Base-by-base conservation (phyloP, 306 rosid genomes). In the Lathyrus sativus region DNA sequence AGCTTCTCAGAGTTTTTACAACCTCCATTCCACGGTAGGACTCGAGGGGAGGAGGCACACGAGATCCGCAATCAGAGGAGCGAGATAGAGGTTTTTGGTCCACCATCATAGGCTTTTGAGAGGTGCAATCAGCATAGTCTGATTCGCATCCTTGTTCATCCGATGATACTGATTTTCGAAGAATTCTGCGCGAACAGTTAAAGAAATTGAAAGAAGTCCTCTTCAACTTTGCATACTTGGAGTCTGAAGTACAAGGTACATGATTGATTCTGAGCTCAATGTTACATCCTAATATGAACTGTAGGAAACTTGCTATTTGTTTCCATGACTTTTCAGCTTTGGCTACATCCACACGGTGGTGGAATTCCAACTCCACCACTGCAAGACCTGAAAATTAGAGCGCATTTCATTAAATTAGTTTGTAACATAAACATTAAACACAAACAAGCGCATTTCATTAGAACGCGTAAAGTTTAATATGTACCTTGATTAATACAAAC, bases 241-340 rank as follows among this genome's bases (percentile, higher is more conserved):
- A 69, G 44, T 84, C 79, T 15, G 86, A 78, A 31, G 71, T 62
- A 56, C 70, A 59, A n/a, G 79, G 78, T 58, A 77, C 82, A 59
- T 73, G 85, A 35, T 85, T 84, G 80, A 91, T 82, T 80, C 95
- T 84, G 11, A 91, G 82, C 82, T 88, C 97, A 48, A 91, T 86
- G 71, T 89, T 87, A 62, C 90, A 82, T 33, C 91, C 91, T 43
- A 85, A 76, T 53, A 87, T 65, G 31, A 77, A 76, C 73, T 85
- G 96, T 43, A 91, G 87, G 46, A 74, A 84, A 70, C 77, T 85
- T 62, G 95, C 93, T 26, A 91, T 91, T 82, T 71, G 61, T 80
- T 87, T 89, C 97, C 92, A 86, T n/a, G 91, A 89, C 78, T 82
- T 87, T 79, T 89, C 95, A 5, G 96, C 97, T 79, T 70, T 85